Conservation (phyloP, 352 stramenopile species). For the Phytopythium litorale region DNA sequence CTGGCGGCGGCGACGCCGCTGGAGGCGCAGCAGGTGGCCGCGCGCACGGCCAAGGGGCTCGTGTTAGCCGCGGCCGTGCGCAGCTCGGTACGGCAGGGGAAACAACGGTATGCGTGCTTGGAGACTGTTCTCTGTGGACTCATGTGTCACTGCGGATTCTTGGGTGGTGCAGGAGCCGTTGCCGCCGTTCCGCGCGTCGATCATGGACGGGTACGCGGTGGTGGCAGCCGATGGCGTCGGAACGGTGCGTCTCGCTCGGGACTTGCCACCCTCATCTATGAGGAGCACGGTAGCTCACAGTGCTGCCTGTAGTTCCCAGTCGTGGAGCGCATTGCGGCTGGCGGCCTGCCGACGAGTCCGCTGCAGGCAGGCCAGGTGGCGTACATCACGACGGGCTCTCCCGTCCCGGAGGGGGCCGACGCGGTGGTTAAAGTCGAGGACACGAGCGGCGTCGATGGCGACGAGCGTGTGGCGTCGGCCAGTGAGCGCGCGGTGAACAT, state of each 20-base stretch:
- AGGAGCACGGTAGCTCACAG: no score
- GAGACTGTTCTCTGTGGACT: neutral
- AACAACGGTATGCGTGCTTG: neutral
- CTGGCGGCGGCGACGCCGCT: slow-evolving; percentile 41
- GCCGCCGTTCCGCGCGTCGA: slow-evolving; percentile 93
- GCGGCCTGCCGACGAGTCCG: slow-evolving; percentile 31
- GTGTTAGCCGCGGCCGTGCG: slow-evolving; percentile 52
- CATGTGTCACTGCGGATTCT: neutral
- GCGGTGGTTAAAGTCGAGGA: slow-evolving; percentile 95
- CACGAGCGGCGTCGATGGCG: slow-evolving; percentile 52
- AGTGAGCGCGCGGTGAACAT: slow-evolving; percentile 62
- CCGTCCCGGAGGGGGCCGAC: slow-evolving; percentile 87
- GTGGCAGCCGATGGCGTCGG: slow-evolving; percentile 78
- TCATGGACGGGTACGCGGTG: slow-evolving; percentile 98
- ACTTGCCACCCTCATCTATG: neutral
- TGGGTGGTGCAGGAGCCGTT: slow-evolving; percentile 76
- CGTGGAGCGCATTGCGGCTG: slow-evolving; percentile 64
- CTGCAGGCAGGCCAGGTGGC: slow-evolving; percentile 50
- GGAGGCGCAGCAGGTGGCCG: slow-evolving; percentile 22
- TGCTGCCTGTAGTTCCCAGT: slow-evolving; percentile 47
- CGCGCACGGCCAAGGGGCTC: slow-evolving; percentile 34
- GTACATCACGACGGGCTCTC: slow-evolving; percentile 96
- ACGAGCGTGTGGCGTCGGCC: slow-evolving; percentile 12
- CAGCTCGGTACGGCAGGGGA: slow-evolving; percentile 27
- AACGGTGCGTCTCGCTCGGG: slow-evolving; percentile 24